Evolutionary conservation across 352 stramenopile species (phyloP), one percentile per base, ranked within the genome.

Genomic region (Phytopythium ostracodes): DNA sequence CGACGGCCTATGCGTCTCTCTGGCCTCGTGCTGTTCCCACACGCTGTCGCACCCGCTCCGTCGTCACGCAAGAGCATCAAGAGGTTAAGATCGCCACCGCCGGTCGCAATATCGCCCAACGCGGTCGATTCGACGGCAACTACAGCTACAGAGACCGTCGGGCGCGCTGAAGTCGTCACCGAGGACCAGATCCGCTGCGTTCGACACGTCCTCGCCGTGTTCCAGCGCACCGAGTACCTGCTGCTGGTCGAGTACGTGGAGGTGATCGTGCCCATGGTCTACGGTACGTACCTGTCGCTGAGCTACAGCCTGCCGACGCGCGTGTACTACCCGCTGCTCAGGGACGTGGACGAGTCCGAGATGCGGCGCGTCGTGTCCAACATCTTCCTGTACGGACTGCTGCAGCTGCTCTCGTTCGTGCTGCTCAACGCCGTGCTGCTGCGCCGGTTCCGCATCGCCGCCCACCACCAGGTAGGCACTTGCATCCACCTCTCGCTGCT

Each of bases 231-330:
- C 42, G 67, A 75, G 58, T 72, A 73, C 56, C 46, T 73, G 0
- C 15, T 74, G n/a, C 51, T 77, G 5, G 31, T 77, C n/a, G 72
- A 80, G 55, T 80, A 73, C 59, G 62, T 56, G 1, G 66, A 77
- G 52, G 62, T 77, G 9, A 71, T 80, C 38, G 56, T 77, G 2
- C 72, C 72, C 2, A 53, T 72, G 31, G 47, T 73, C 25, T 80
- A 76, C 57, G 67, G 62, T 78, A 50, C 50, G 62, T 59, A 44
- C 33, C 43, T 38, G 20, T 36, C 31, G 38, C 49, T 62, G 20
- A 59, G 29, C 8, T 71, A 62, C 29, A 65, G 62, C 20, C 44
- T 71, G 1, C 51, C 56, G 4, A 65, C 59, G 36, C 61, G 51
- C 11, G 29, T 14, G n/a, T 65, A 68, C 27, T 71, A 67, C 25